phyloP scores from a whole-genome alignment of 257 asterid genomes.

The Misopates orontium region DNA sequence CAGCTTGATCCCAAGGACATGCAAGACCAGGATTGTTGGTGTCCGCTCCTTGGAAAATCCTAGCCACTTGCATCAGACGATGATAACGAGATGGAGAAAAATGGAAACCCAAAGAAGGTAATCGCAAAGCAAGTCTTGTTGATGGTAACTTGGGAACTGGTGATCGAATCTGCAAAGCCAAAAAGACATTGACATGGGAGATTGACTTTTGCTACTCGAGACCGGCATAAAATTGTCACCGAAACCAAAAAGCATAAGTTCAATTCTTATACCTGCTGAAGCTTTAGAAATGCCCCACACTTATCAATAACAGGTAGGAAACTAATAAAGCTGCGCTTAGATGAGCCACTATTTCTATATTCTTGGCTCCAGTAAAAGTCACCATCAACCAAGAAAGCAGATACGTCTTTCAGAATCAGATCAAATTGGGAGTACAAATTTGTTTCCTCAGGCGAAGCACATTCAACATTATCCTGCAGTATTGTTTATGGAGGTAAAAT shows the following conservation, averaged over 20 bases:
- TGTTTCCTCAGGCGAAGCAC: slow-evolving; percentile 67
- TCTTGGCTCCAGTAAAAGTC: slow-evolving; percentile 76
- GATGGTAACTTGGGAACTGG: slow-evolving; percentile 75
- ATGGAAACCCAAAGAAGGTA: slow-evolving; percentile 85
- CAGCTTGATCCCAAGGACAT: slow-evolving; percentile 91
- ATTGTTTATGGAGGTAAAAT: slow-evolving; percentile 23
- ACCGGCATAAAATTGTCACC: slow-evolving; percentile 1
- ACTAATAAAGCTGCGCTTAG: slow-evolving; percentile 45
- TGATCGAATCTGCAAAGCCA: slow-evolving; percentile 68
- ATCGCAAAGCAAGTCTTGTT: slow-evolving; percentile 79
- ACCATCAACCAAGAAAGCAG: slow-evolving; percentile 96
- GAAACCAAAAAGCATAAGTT: slow-evolving; percentile 18
- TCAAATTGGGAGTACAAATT: slow-evolving; percentile 86
- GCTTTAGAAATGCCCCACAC: slow-evolving; percentile 87
- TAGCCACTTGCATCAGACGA: slow-evolving; percentile 88
- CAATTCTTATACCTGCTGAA: slow-evolving; percentile 77
- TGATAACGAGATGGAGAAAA: slow-evolving; percentile 98
- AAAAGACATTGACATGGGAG: slow-evolving; percentile 16
- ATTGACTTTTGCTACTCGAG: slow-evolving; percentile 9
- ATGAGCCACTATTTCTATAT: slow-evolving; percentile 39
- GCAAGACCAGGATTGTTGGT: slow-evolving; percentile 42
- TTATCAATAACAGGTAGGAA: slow-evolving; percentile 84
- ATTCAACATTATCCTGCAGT: slow-evolving; percentile 72
- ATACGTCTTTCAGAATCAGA: slow-evolving; percentile 86
- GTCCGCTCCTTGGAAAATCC: slow-evolving; percentile 67